A percentile compares a stretch with the other conserved stretches of the same genome.
phyloP scores from a whole-genome alignment of 1,139 yeast genomes.

The Protomyces macrosporus region DNA sequence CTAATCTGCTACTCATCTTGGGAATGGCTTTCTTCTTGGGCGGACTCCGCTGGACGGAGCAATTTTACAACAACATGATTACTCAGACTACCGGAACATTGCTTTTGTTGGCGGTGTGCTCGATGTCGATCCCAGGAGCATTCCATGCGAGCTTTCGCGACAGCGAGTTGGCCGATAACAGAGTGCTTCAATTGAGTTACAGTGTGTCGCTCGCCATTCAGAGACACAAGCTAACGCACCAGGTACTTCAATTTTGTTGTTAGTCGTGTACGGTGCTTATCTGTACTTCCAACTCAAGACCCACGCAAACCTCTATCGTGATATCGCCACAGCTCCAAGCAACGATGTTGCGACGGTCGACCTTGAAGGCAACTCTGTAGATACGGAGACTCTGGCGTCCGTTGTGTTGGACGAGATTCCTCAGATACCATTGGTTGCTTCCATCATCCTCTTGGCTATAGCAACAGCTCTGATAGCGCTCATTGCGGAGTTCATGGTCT shows the following conservation, averaged over 20 bases:
- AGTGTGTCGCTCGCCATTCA: background rate
- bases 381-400: conserved; percentile 33
- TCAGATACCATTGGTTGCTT: conserved; percentile 6
- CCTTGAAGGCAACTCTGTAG: conserved; percentile 12
- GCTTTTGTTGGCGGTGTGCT: conserved; percentile 83
- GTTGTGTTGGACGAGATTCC: conserved; percentile 34
- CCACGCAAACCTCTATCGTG: conserved; percentile 52
- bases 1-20: conserved; percentile 77
- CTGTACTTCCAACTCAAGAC: conserved; percentile 83
- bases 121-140: conserved; percentile 89
- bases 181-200: conserved; percentile 71
- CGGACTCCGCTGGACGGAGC: conserved; percentile 79
- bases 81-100: conserved; percentile 96
- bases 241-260: conserved; percentile 45
- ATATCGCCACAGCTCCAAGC: background rate
- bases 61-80: conserved; percentile 86
- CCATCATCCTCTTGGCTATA: conserved; percentile 42
- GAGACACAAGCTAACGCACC: background rate
- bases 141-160: conserved; percentile 69
- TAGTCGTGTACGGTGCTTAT: conserved; percentile 71
- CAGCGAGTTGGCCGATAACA: conserved; percentile 39
- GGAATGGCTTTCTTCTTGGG: conserved; percentile 97
- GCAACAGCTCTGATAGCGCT: conserved; percentile 79
- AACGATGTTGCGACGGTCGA: conserved; percentile 41
- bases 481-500: conserved; percentile 90